Evolutionary conservation across 2,329 filamentous ascomycete species (phyloP).

Genomic region (Aspergillus thermomutatus): DNA sequence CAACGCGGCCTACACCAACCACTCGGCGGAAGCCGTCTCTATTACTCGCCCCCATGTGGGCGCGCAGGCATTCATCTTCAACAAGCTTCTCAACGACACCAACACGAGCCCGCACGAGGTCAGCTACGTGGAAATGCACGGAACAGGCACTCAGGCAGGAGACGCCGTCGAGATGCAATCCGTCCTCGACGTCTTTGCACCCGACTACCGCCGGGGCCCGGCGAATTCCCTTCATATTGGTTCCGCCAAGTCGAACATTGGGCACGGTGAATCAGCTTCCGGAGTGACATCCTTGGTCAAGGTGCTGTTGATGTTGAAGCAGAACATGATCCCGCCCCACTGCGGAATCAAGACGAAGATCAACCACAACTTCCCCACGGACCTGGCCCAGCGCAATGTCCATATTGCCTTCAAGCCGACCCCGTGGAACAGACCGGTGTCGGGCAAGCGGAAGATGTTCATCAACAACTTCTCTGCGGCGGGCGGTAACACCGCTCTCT

Average conservation of each 20-base stretch:
- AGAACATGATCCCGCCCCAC: conserved; percentile 63
- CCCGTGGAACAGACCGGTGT: conserved; percentile 25
- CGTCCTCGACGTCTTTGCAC: conserved; percentile 31
- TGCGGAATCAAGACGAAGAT: conserved; percentile 59
- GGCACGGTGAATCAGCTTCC: conserved; percentile 44
- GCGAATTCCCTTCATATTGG: conserved; percentile 32
- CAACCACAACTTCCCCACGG: conserved; percentile 33
- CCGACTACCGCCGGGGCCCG: conserved; percentile 25
- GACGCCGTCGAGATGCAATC: conserved; percentile 38
- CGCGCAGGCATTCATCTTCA: conserved; percentile 35
- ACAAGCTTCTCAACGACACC: conserved; percentile 35
- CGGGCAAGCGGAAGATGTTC: conserved; percentile 36
- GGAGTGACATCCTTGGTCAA: conserved; percentile 52
- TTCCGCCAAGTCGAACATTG: conserved; percentile 36
- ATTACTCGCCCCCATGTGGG: conserved; percentile 41
- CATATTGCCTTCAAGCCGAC: conserved; percentile 45
- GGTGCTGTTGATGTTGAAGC: conserved; percentile 62
- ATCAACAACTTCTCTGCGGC: conserved; percentile 69
- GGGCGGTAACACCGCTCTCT: conserved; percentile 64
- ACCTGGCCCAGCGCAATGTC: conserved; percentile 31
- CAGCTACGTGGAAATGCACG: conserved; percentile 38
- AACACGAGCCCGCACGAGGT: conserved; percentile 35
- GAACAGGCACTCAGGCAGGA: conserved; percentile 36
- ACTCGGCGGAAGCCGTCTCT: conserved; percentile 44
- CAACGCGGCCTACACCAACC: conserved; percentile 40